A percentile compares a stretch with the other conserved stretches of the same genome.
Conservation (phyloP, 2,329 filamentous ascomycete genomes). For the Xenoacremonium recifei region DNA sequence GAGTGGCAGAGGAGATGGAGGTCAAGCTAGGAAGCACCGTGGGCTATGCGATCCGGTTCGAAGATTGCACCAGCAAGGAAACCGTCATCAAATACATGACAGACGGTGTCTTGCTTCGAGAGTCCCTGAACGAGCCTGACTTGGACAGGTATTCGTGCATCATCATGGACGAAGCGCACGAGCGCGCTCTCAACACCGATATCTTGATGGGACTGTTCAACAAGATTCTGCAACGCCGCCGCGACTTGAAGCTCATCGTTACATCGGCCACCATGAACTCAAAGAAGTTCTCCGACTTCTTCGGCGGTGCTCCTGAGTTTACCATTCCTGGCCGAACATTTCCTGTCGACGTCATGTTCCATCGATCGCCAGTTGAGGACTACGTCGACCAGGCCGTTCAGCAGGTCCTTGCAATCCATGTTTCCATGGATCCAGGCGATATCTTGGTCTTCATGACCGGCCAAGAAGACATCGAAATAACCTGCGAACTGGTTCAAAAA, state of each 20-base stretch:
- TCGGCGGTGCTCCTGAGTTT: conserved; percentile 93
- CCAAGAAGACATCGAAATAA: conserved; percentile 96
- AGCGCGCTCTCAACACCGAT: conserved; percentile 93
- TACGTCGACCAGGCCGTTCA: conserved; percentile 97
- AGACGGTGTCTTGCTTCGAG: conserved; percentile 88
- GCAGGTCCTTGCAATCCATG: conserved; percentile 92
- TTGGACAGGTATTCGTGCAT: conserved; percentile 96
- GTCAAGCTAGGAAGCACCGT: conserved; percentile 84
- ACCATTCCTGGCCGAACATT: conserved; percentile 95
- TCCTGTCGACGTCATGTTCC: conserved; percentile 94
- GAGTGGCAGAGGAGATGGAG: conserved; percentile 98
- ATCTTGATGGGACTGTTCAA: conserved; percentile 97
- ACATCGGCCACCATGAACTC: conserved; percentile 99
- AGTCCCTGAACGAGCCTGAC: conserved; percentile 89
- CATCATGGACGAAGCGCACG: conserved; percentile 99
- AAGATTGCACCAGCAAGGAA: conserved; percentile 95
- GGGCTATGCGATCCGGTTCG: conserved; percentile 96
- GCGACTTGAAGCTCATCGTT: conserved; percentile 93
- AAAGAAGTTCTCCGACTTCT: conserved; percentile 93
- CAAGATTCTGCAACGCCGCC: conserved; percentile 85
- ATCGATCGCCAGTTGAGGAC: conserved; percentile 91
- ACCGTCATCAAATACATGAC: conserved; percentile 99
- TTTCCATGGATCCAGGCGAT: conserved; percentile 89
- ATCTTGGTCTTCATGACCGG: conserved; percentile 99
- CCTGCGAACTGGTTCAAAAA: conserved; percentile 89